These are phyloP conservation scores for Quercus variabilis DNA, from an alignment of 306 rosid species.

Conservation along the genomic window DNA sequence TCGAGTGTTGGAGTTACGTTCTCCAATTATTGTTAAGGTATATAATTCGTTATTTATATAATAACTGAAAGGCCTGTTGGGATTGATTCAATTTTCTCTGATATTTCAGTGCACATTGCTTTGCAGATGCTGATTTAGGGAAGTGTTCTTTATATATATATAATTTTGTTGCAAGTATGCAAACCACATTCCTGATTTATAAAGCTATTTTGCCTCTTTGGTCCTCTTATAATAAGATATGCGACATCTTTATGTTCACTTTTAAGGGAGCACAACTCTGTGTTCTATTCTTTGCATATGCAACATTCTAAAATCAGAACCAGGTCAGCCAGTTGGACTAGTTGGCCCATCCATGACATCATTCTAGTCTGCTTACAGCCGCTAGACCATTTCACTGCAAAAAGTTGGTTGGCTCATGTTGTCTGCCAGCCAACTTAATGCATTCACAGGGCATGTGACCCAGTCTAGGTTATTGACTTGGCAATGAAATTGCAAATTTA, in stretches of 20 bases:
- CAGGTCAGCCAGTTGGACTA: not conserved
- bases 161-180: not conserved
- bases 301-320: not conserved
- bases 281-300: not conserved
- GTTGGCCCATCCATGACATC: not conserved
- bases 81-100: conserved; percentile 1
- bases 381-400: not conserved
- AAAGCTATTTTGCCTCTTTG: not conserved
- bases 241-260: not conserved
- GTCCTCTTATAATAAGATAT: not conserved
- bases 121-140: not conserved
- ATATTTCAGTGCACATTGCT: not conserved
- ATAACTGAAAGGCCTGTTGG: conserved; percentile 1
- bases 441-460: not conserved
- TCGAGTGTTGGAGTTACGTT: conserved; percentile 84
- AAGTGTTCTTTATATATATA: not conserved
- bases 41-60: not conserved
- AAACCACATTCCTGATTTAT: not conserved
- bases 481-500: not conserved
- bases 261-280: not conserved
- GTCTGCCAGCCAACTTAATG: not conserved
- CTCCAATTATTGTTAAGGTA: conserved; percentile 92
- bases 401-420: not conserved
- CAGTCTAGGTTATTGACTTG: not conserved
- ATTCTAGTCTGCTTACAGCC: not conserved